Base-by-base conservation (phyloP, 208 protist genomes). In the Strigomonas culicis region DNA sequence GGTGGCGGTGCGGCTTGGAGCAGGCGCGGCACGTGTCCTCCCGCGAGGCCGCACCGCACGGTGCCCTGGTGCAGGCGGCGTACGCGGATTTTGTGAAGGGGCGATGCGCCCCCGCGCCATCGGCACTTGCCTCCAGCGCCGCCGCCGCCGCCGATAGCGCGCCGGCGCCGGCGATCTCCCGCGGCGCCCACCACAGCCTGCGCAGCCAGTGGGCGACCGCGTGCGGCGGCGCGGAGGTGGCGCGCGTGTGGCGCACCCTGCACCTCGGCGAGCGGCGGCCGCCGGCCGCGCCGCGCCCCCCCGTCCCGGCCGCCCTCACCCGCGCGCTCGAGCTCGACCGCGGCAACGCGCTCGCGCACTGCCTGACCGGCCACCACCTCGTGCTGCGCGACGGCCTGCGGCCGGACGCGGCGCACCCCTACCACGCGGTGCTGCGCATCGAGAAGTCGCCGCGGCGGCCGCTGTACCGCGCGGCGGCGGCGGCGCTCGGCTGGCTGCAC, bases 401-500 rank as follows among this genome's bases (percentile, higher is more conserved):
- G 2, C 34, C 41, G 13, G 68, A 70, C 13, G 74, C 74, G 17
- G 68, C 58, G 4, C 63, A 71, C 22, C 50, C 68, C 22, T 79
- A 65, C 41, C 57, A 58, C 19, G 25, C 19, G 19, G 68, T 70
- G 17, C 46, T 79, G 22, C 52, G 53, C 44, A 46, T n/a, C 24
- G 68, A 71, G 59, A 13, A 56, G 13, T 32, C 49, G n/a, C 31
- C 69, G 22, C 44, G 39, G 34, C 49, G 68, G 24, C 8, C 67
- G 17, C 56, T 75, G 19, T 68, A 75, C 49, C 74, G 68, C 31
- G 52, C 58, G 24, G 61, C 74, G 22, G 62, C 74, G 24, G 64
- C 70, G 4, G 68, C 68, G 15, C 74, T 79, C 49, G 74, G 68
- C 10, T 79, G 74, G 74, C 53, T 63, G 25, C 74, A 79, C 44